A percentile compares a stretch with the other conserved stretches of the same genome.
phyloP scores from a whole-genome alignment of 2,329 filamentous ascomycete species.

The Cladophialophora immunda region DNA sequence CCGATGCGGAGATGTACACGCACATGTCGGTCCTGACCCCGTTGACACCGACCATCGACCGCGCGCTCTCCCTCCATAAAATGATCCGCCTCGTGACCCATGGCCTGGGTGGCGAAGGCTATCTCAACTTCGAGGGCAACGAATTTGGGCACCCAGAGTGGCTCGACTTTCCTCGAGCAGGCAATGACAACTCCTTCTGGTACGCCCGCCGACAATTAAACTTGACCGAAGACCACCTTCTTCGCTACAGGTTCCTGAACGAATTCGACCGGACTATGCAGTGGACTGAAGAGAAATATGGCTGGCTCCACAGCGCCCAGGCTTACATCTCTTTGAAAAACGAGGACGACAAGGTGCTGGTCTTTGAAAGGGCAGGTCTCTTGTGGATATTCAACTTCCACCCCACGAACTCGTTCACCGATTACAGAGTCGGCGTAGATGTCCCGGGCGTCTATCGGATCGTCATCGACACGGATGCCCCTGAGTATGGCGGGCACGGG shows the following conservation, averaged over 20 bases:
- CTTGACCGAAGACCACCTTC: conserved; percentile 81
- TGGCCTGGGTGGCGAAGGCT: conserved; percentile 89
- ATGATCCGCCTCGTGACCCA: conserved; percentile 96
- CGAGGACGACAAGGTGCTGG: conserved; percentile 90
- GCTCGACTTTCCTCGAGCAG: conserved; percentile 96
- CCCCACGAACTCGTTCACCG: conserved; percentile 80
- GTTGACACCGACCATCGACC: conserved; percentile 87
- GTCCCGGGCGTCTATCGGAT: conserved; percentile 84
- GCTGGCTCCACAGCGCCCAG: conserved; percentile 86
- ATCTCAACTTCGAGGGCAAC: conserved; percentile 98
- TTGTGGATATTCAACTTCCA: conserved; percentile 98
- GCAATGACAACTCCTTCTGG: conserved; percentile 93
- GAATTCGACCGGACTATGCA: conserved; percentile 96
- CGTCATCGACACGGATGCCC: conserved; percentile 81
- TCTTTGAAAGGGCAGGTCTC: conserved; percentile 90
- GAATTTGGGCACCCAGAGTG: conserved; percentile 99
- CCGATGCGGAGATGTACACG: conserved; percentile 96
- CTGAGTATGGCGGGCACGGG: conserved; percentile 79
- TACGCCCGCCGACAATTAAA: conserved; percentile 95
- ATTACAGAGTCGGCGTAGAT: conserved; percentile 92
- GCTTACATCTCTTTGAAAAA: conserved; percentile 95
- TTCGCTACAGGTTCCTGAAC: conserved; percentile 91
- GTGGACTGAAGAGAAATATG: conserved; percentile 82
- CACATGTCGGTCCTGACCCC: conserved; percentile 90
- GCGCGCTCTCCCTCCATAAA: conserved; percentile 93